phyloP scores from a whole-genome alignment of 2,329 filamentous ascomycete genomes.

The Ascomycota sp. region DNA sequence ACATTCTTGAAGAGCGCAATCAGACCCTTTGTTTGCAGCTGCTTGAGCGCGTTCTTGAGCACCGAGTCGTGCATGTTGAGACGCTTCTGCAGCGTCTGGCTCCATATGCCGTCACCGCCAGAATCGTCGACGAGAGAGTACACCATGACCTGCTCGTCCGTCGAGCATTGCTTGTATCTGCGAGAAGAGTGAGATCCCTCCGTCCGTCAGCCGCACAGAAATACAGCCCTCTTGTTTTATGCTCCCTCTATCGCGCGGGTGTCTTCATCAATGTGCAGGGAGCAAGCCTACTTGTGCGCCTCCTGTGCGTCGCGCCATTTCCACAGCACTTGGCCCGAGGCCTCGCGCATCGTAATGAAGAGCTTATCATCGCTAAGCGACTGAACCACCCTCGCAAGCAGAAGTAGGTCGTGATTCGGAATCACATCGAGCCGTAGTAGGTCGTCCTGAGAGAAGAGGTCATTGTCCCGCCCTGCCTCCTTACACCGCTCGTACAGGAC shows the following conservation, averaged over 20 bases:
- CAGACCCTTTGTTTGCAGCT: slow-evolving; percentile 60
- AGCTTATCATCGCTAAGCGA: slow-evolving; percentile 38
- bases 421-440: slow-evolving; percentile 36
- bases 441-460: slow-evolving; percentile 37
- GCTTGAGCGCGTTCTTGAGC: slow-evolving; percentile 64
- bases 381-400: slow-evolving; percentile 35
- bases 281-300: slow-evolving; percentile 32
- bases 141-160: slow-evolving; percentile 63
- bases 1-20: slow-evolving; percentile 84
- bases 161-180: slow-evolving; percentile 37
- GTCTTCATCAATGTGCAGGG: background rate
- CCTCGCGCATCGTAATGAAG: slow-evolving; percentile 24
- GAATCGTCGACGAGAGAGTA: slow-evolving; percentile 79
- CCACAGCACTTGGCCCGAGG: slow-evolving; percentile 25
- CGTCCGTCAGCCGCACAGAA: too few relatives aligned
- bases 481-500: slow-evolving; percentile 35
- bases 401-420: slow-evolving; percentile 31
- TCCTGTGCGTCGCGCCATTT: slow-evolving; percentile 37
- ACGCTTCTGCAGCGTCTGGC: slow-evolving; percentile 59
- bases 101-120: slow-evolving; percentile 76
- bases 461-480: slow-evolving; percentile 24
- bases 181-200: too few relatives aligned
- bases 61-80: slow-evolving; percentile 70
- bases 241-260: background rate
- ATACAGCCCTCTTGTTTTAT: too few relatives aligned